phyloP scores from a whole-genome alignment of 2,329 filamentous ascomycete genomes.

The Sporothrix globosa region DNA sequence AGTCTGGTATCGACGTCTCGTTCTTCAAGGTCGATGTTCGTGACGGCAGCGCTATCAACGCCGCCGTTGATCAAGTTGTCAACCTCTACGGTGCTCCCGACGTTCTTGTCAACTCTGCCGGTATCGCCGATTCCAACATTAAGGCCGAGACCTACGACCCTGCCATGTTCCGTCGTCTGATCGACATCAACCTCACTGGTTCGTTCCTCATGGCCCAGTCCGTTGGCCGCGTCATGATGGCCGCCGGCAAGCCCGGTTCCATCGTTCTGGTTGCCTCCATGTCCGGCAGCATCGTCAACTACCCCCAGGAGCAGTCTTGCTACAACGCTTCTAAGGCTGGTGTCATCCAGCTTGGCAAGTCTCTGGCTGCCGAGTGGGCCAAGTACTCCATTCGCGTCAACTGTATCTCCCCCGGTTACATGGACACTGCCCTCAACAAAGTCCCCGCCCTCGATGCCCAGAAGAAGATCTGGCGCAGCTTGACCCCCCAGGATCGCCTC shows the following conservation, averaged over 20 bases:
- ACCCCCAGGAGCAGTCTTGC: constrained; percentile 78
- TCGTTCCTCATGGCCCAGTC: constrained; percentile 77
- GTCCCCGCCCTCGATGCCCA: constrained; percentile 76
- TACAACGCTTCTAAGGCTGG: constrained; percentile 86
- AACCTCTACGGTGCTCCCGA: constrained; percentile 70
- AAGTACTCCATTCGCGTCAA: constrained; percentile 81
- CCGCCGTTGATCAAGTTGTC: constrained; percentile 68
- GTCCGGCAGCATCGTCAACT: constrained; percentile 84
- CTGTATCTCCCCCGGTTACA: constrained; percentile 82
- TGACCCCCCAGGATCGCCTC: constrained; percentile 74
- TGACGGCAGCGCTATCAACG: constrained; percentile 69
- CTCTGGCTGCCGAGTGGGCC: constrained; percentile 82
- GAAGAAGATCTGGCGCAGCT: constrained; percentile 77
- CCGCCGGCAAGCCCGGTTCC: constrained; percentile 68
- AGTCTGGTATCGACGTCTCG: constrained; percentile 72
- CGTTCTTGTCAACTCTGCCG: constrained; percentile 77
- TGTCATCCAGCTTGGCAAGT: constrained; percentile 77
- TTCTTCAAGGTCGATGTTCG: constrained; percentile 82
- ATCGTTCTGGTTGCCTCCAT: constrained; percentile 79
- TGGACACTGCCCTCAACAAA: constrained; percentile 81
- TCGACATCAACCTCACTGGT: constrained; percentile 81
- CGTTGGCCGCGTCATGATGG: constrained; percentile 73
- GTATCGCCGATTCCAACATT: constrained; percentile 83
- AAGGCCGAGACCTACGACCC: constrained; percentile 77
- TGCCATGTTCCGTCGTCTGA: constrained; percentile 74